These are phyloP conservation scores for Bodo saltans DNA, from an alignment of 78 protist species.

Conservation along the genomic window DNA sequence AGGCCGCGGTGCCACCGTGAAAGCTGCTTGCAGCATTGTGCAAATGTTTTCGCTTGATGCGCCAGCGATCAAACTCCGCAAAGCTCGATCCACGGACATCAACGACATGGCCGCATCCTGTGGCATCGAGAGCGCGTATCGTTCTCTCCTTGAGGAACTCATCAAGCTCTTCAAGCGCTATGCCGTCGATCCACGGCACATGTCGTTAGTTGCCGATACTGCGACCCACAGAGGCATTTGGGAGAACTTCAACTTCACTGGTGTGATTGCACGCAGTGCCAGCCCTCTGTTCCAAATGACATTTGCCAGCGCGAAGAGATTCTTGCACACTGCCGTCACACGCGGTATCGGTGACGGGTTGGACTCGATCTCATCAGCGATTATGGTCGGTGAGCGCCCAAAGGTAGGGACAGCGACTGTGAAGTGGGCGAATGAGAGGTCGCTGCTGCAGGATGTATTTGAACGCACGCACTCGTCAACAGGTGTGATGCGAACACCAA, in stretches of 20 bases:
- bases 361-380: background rate
- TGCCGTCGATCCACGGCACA: background rate
- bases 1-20: background rate
- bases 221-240: constrained; percentile 12
- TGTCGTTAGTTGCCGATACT: constrained; percentile 1
- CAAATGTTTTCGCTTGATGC: background rate
- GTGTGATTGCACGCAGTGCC: background rate
- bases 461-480: too few species aligned
- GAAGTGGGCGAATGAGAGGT: too few species aligned
- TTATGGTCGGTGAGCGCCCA: constrained; percentile 13
- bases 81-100: constrained; percentile 4
- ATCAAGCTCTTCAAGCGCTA: background rate
- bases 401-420: background rate
- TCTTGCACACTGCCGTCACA: background rate
- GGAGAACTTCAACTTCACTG: background rate
- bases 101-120: background rate
- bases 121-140: constrained; percentile 10
- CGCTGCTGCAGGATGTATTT: too few species aligned
- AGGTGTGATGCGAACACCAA: too few species aligned
- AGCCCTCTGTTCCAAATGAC: background rate
- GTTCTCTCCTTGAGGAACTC: constrained; percentile 12
- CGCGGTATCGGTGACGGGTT: constrained; percentile 5
- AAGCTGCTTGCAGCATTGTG: background rate
- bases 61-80: background rate
- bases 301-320: constrained; percentile 2